Base-by-base conservation (phyloP, 2,329 filamentous ascomycete genomes). In the Ophiocordyceps robertsii region DNA sequence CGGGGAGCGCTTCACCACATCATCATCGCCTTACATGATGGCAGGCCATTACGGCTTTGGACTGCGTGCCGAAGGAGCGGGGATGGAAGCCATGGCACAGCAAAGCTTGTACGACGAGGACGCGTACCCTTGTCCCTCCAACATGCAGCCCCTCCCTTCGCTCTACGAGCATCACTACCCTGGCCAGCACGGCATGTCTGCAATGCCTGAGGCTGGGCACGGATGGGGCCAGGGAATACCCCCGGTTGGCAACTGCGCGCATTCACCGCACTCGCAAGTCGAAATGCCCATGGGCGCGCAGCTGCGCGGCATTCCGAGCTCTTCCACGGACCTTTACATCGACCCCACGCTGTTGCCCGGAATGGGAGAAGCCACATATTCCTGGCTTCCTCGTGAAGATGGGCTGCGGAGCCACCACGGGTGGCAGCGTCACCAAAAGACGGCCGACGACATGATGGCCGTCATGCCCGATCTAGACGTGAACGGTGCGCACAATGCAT, bases 401-500 rank as follows among this genome's bases (percentile, higher is more conserved):
- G 30, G 38, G 7, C 35, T 36, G 24, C 33, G 4, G 7, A 19
- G 36, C 16, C 11, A 37, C n/a, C 40, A 41, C 13, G 27, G 13
- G 14, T 38, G 35, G 41, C 36, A 29, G 30, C 38, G 30, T n/a
- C 19, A 19, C 9, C 16, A 13, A 11, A 21, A n/a, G 13, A 17
- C 35, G 12, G 35, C 21, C 9, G 31, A 39, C 35, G 33, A 41
- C 27, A 36, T 45, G 19, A 29, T 33, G 31, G 12, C 32, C 2
- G 12, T 32, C 11, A 46, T 53, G 13, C 47, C 49, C 1, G 49
- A 47, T 10, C 40, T 50, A 31, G 46, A 49, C 38, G 30, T 29
- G 3, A 30, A 37, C 9, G 44, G 31, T 17, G 47, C 49, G 16
- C 54, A 56, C 39, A 54, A 57, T 17, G 51, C 45, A 6, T 61